A percentile compares a stretch with the other conserved stretches of the same genome.
Conservation (phyloP, 2,329 filamentous ascomycete species). For the Neonectria neomacrospora region DNA sequence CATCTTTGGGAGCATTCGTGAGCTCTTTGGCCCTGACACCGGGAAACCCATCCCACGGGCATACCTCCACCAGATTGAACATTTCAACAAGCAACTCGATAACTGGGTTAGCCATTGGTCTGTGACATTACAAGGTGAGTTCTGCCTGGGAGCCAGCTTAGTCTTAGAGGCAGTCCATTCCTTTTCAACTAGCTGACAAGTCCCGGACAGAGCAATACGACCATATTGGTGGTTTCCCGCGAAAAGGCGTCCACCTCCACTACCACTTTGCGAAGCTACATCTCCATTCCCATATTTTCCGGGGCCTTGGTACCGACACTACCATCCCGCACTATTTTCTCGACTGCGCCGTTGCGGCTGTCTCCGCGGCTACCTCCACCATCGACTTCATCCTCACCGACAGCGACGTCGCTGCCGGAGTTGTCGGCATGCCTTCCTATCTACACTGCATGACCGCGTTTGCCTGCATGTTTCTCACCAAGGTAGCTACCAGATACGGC, state of each 20-base stretch:
- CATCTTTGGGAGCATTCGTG: slow-evolving; percentile 65
- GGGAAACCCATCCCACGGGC: slow-evolving; percentile 61
- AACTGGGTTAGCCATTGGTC: slow-evolving; percentile 54
- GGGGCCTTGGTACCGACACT: slow-evolving; percentile 46
- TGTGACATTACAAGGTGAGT: slow-evolving; percentile 43
- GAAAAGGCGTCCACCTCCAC: slow-evolving; percentile 51
- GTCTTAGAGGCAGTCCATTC: background rate
- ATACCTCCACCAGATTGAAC: slow-evolving; percentile 59
- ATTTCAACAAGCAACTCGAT: slow-evolving; percentile 49
- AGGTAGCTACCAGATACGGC: slow-evolving; percentile 54
- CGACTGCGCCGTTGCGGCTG: slow-evolving; percentile 42
- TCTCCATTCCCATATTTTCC: slow-evolving; percentile 52
- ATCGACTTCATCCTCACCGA: slow-evolving; percentile 55
- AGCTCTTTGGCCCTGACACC: slow-evolving; percentile 66
- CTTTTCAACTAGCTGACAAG: no score
- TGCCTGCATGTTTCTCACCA: slow-evolving; percentile 60
- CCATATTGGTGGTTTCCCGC: slow-evolving; percentile 51
- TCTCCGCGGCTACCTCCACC: slow-evolving; percentile 53
- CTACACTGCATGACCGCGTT: slow-evolving; percentile 63
- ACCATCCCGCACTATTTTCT: slow-evolving; percentile 45
- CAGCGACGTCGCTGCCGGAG: slow-evolving; percentile 51
- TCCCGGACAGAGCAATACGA: slow-evolving; percentile 43
- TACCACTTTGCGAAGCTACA: slow-evolving; percentile 54
- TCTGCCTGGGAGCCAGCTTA: background rate
- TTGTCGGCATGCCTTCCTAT: slow-evolving; percentile 58